Conservation (phyloP, 2,329 filamentous ascomycete genomes). For the Colletotrichum australisinense region DNA sequence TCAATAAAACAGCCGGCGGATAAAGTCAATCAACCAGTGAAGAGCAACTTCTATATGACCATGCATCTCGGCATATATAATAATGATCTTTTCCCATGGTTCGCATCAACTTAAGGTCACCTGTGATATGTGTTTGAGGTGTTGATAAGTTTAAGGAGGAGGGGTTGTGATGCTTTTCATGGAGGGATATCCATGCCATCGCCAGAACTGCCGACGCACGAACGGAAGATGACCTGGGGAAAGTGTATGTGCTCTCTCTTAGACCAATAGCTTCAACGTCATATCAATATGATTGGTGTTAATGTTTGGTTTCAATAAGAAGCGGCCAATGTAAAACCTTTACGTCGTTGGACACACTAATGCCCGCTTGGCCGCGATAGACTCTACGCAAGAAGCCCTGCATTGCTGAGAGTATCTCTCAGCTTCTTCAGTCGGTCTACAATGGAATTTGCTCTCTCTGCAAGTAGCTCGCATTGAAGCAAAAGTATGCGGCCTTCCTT, state of each 20-base stretch:
- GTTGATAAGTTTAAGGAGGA: background rate
- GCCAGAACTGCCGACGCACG: background rate
- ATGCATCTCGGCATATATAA: background rate
- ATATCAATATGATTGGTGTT: background rate
- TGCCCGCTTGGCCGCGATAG: background rate
- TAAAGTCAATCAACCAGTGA: slow-evolving; percentile 21
- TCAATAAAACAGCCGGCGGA: slow-evolving; percentile 33
- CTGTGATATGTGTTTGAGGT: background rate
- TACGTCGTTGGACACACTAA: background rate
- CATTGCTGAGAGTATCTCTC: background rate
- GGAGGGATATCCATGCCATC: background rate
- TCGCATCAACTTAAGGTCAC: background rate
- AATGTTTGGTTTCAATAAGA: background rate
- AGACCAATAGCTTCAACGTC: background rate
- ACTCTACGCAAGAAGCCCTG: background rate
- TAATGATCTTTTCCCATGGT: background rate
- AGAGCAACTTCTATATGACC: background rate
- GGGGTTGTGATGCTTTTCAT: background rate
- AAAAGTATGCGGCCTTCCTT: slow-evolving; percentile 39
- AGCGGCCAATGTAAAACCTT: background rate
- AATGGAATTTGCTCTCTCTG: slow-evolving; percentile 37
- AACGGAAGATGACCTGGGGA: background rate
- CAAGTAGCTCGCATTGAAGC: slow-evolving; percentile 43
- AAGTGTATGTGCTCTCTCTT: background rate
- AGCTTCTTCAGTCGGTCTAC: slow-evolving; percentile 36